Evolutionary conservation across 805 yeast species (phyloP).

Genomic region (Yamadazyma ubonensis): DNA sequence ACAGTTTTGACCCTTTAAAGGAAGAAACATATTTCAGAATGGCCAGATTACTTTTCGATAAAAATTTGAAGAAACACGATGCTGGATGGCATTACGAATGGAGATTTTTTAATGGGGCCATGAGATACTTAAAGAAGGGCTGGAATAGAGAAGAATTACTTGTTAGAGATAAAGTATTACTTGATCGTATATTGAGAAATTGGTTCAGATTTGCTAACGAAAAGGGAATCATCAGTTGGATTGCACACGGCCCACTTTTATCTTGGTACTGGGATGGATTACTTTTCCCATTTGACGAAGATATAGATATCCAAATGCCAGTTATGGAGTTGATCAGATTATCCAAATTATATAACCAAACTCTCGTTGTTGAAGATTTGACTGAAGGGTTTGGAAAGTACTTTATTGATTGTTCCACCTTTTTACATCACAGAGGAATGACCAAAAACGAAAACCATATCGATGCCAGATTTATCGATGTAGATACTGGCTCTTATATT

Average conservation of each 20-base stretch:
- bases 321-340: constrained; percentile 21
- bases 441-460: constrained; percentile 24
- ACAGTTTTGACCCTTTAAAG: constrained; percentile 14
- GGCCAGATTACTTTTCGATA: constrained; percentile 30
- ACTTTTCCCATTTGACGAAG: constrained; percentile 29
- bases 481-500: constrained; percentile 55
- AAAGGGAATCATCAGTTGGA: constrained; percentile 26
- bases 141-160: constrained; percentile 28
- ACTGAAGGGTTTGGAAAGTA: constrained; percentile 26
- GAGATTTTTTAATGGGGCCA: constrained; percentile 58
- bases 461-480: constrained; percentile 56
- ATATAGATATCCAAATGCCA: constrained; percentile 33
- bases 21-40: constrained; percentile 39
- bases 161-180: constrained; percentile 20
- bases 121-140: constrained; percentile 41
- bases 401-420: constrained; percentile 31
- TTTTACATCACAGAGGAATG: constrained; percentile 24
- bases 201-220: constrained; percentile 27
- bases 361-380: constrained; percentile 31
- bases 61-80: constrained; percentile 35
- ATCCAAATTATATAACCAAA: constrained; percentile 25
- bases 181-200: constrained; percentile 24
- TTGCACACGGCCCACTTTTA: constrained; percentile 29
- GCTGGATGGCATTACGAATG: constrained; percentile 58
- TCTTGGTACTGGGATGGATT: constrained; percentile 34